A percentile compares a stretch with the other conserved stretches of the same genome.
Evolutionary conservation across 306 rosid species (phyloP).

Genomic region (Carpinus viminea): DNA sequence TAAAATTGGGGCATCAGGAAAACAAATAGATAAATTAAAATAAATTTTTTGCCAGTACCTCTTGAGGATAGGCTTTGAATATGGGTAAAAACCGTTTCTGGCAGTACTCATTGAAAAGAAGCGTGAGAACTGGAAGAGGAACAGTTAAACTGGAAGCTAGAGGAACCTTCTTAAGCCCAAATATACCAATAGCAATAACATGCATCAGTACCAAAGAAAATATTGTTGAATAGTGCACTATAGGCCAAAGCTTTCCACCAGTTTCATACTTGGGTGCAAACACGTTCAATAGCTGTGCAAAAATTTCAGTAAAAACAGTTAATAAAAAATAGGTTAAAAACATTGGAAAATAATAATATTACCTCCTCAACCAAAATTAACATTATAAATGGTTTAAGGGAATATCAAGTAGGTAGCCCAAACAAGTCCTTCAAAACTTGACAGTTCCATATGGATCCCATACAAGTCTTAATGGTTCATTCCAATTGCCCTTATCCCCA

Average conservation of each 20-base stretch:
- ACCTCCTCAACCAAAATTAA: background rate
- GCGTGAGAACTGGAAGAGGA: conserved; percentile 84
- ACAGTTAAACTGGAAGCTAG: conserved; percentile 57
- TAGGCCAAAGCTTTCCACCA: conserved; percentile 78
- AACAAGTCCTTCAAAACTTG: background rate
- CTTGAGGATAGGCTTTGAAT: conserved; percentile 55
- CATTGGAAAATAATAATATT: background rate
- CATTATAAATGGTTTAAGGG: background rate
- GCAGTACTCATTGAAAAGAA: conserved; percentile 73
- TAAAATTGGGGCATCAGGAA: conserved; percentile 7
- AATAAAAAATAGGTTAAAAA: background rate
- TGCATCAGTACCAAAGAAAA: conserved; percentile 83
- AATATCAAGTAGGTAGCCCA: background rate
- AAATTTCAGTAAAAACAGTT: background rate
- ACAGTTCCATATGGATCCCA: background rate
- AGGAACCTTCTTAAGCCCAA: conserved; percentile 70
- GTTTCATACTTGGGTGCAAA: conserved; percentile 63
- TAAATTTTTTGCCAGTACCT: conserved; percentile 43
- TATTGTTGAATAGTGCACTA: conserved; percentile 64
- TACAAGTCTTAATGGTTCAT: background rate
- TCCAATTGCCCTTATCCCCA: background rate
- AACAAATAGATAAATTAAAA: conserved; percentile 8
- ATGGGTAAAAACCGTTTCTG: conserved; percentile 65
- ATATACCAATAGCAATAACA: conserved; percentile 73
- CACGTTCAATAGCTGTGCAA: conserved; percentile 69